Evolutionary conservation across 2,329 filamentous ascomycete species (phyloP).

Genomic region (Botrytis cinerea): DNA sequence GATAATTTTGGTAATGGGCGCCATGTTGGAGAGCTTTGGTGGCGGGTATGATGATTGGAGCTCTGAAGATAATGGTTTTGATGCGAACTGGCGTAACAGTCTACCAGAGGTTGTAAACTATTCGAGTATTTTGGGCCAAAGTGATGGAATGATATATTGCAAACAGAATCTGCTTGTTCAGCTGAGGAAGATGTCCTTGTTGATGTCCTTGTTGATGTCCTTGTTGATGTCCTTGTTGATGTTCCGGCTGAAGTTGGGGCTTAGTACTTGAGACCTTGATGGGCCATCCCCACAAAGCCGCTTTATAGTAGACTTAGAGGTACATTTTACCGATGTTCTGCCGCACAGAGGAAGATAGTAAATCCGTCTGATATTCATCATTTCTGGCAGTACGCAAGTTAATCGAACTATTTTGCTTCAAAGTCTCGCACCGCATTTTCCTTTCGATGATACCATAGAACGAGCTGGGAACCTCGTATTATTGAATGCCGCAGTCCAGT

Average conservation of each 20-base stretch:
- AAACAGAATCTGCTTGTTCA: constrained; percentile 10
- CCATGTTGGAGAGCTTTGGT: constrained; percentile 29
- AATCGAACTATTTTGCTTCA: not conserved
- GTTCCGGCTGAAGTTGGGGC: constrained; percentile 22
- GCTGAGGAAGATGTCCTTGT: constrained; percentile 16
- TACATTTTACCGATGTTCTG: constrained; percentile 8
- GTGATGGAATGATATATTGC: not conserved
- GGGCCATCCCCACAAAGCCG: constrained; percentile 18
- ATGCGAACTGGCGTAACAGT: not conserved
- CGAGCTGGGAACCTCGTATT: not conserved
- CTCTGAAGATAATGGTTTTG: not conserved
- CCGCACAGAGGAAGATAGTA: constrained; percentile 14
- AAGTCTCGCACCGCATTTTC: not conserved
- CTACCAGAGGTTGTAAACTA: not conserved
- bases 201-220: too few species aligned
- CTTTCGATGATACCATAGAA: not conserved
- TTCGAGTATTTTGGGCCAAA: not conserved
- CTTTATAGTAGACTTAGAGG: not conserved
- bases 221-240: constrained; percentile 22
- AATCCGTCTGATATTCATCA: constrained; percentile 11
- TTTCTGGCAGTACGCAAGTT: not conserved
- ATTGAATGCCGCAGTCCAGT: not conserved
- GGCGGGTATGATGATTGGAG: constrained; percentile 5
- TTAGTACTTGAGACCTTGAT: constrained; percentile 12
- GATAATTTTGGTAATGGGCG: constrained; percentile 30